Evolutionary conservation across 2,329 filamentous ascomycete species (phyloP).

Genomic region (Pseudogymnoascus sp.): DNA sequence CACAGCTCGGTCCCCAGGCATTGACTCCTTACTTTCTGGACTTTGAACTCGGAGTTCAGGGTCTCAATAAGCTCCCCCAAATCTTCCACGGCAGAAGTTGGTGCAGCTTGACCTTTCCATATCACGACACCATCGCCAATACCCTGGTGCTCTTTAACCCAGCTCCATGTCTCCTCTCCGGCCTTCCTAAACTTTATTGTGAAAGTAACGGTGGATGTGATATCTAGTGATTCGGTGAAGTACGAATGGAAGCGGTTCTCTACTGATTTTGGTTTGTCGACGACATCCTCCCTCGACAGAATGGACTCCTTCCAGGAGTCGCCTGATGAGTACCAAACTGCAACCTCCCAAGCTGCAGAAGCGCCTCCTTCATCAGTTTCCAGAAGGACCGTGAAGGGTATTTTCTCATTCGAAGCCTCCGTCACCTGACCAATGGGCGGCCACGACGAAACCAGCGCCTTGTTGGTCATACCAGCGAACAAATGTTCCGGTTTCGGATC

Average conservation of each 20-base stretch:
- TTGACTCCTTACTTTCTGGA: slow-evolving; percentile 51
- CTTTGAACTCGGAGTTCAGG: slow-evolving; percentile 46
- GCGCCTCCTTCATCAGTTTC: slow-evolving; percentile 50
- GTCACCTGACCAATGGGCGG: slow-evolving; percentile 73
- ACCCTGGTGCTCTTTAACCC: slow-evolving; percentile 58
- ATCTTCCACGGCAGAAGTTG: slow-evolving; percentile 16
- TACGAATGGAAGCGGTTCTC: slow-evolving; percentile 31
- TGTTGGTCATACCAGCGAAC: slow-evolving; percentile 28
- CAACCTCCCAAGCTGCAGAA: slow-evolving; percentile 58
- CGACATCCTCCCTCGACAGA: slow-evolving; percentile 21
- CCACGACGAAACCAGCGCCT: slow-evolving; percentile 48
- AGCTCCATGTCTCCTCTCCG: slow-evolving; percentile 52
- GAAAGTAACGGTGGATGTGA: slow-evolving; percentile 47
- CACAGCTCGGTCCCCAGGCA: slow-evolving; percentile 62
- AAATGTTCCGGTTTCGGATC: slow-evolving; percentile 26
- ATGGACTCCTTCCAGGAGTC: slow-evolving; percentile 45
- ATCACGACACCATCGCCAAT: slow-evolving; percentile 55
- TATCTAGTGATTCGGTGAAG: slow-evolving; percentile 44
- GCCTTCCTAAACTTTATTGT: slow-evolving; percentile 60
- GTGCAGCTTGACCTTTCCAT: slow-evolving; percentile 33
- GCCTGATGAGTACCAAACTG: slow-evolving; percentile 61
- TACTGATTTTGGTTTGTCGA: not conserved
- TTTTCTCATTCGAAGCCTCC: slow-evolving; percentile 38
- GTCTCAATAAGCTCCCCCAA: slow-evolving; percentile 43
- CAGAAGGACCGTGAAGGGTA: slow-evolving; percentile 60